phyloP scores from a whole-genome alignment of 176 grass and related monocot species.

The Zea luxurians region DNA sequence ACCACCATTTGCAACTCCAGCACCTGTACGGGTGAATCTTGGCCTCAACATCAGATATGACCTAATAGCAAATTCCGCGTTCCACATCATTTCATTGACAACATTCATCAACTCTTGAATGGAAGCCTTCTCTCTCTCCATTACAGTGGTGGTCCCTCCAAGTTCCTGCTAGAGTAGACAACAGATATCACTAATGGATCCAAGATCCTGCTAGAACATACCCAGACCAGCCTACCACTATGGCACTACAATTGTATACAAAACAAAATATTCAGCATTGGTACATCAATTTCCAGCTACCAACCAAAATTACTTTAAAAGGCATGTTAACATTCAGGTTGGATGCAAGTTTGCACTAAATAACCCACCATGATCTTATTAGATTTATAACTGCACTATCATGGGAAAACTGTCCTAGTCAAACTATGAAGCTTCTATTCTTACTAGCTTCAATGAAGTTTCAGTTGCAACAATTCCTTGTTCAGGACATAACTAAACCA shows the following conservation, averaged over 20 bases:
- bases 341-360: background rate
- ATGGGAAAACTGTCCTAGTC: background rate
- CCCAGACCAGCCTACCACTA: background rate
- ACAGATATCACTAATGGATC: slow-evolving; percentile 10
- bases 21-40: slow-evolving; percentile 58
- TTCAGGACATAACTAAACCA: slow-evolving; percentile 24
- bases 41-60: slow-evolving; percentile 89
- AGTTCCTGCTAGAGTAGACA: slow-evolving; percentile 59
- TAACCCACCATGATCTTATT: slow-evolving; percentile 2
- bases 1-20: slow-evolving; percentile 46
- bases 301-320: background rate
- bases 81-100: slow-evolving; percentile 87
- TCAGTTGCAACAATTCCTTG: slow-evolving; percentile 2
- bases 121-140: slow-evolving; percentile 86
- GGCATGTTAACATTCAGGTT: background rate
- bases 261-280: background rate
- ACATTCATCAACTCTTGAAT: slow-evolving; percentile 69
- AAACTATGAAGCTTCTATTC: slow-evolving; percentile 4
- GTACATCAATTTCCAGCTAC: background rate
- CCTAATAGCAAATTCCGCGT: slow-evolving; percentile 77
- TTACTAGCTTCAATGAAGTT: background rate
- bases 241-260: background rate
- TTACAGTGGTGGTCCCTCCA: slow-evolving; percentile 65
- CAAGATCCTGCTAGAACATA: slow-evolving; percentile 20
- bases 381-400: background rate